Conservation (phyloP, 2,329 filamentous ascomycete genomes). For the Pyrenochaeta sp. region DNA sequence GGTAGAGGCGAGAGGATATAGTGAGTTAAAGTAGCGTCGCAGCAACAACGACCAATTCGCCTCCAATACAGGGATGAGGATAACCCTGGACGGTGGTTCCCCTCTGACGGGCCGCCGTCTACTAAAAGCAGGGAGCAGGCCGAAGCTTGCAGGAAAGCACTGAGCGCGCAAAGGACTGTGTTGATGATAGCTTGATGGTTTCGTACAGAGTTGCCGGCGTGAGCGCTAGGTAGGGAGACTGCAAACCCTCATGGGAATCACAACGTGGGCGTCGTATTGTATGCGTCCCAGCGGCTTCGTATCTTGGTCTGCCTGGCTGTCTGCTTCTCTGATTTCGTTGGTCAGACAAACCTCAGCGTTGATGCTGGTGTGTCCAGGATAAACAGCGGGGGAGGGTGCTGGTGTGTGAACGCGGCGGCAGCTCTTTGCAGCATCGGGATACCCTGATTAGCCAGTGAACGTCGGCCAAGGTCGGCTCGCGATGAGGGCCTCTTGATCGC, state of each 20-base stretch:
- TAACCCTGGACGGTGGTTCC: constrained; percentile 39
- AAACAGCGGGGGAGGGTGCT: constrained; percentile 36
- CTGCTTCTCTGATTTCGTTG: constrained; percentile 32
- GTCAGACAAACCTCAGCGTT: constrained; percentile 29
- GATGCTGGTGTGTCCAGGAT: constrained; percentile 34
- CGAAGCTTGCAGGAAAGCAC: constrained; percentile 38
- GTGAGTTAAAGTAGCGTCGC: constrained; percentile 44
- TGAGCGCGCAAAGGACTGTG: constrained; percentile 38
- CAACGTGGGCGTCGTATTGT: constrained; percentile 32
- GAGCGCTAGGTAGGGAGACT: constrained; percentile 42
- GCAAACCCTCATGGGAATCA: constrained; percentile 39
- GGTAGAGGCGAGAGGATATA: constrained; percentile 43
- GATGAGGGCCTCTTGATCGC: constrained; percentile 28
- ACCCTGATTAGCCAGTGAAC: constrained; percentile 30
- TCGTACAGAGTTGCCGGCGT: constrained; percentile 40
- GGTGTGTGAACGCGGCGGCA: constrained; percentile 34
- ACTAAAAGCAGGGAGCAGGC: constrained; percentile 43
- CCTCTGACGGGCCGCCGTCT: constrained; percentile 40
- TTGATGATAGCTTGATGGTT: constrained; percentile 39
- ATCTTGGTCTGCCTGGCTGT: constrained; percentile 23
- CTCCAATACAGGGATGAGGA: constrained; percentile 38
- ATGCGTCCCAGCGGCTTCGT: constrained; percentile 22
- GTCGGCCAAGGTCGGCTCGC: constrained; percentile 34
- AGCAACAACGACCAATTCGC: constrained; percentile 38
- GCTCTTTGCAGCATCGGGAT: constrained; percentile 25